Base-by-base conservation (phyloP, 768 basidiomycete genomes). In the Lanmaoa pseudosensibilis region DNA sequence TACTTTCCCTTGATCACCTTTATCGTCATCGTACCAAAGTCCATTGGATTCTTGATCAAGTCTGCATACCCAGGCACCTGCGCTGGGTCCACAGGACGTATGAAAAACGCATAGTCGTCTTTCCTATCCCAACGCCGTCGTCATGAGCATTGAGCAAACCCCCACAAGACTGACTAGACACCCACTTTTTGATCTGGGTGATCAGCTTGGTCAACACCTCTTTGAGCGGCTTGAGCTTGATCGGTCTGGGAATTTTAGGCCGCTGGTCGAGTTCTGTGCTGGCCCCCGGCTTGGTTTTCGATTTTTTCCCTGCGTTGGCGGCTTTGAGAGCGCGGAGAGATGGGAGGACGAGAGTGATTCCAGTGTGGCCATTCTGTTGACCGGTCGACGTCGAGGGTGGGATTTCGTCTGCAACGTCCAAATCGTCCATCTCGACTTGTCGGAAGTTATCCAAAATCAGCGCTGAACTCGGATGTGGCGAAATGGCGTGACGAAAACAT, bases 31-130 rank as follows among this genome's bases (percentile, higher is more conserved):
- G 94, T 95, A 0, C 90, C 90, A 54, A 98, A 78, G 65, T 98
- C 95, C 94, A 98, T 98, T 8, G 95, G 94, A 19, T 79, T 78
- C 63, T 88, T 86, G 48, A 98, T 83, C 46, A 86, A 74, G 76
- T 88, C 84, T 13, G 75, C 54, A 61, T 88, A 88, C 1, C 84
- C 84, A 12, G 84, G 79, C 0, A 90, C 84, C 59, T 81, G 78
- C 2, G 74, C 68, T 1, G 72, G 69, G 68, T 90, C 79, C 7
- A 92, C 90, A 2, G 90, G 89, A 37, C 71, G 65, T 52, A 91
- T 70, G 69, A 92, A 92, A 72, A 92, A 92, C 2, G 87, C 89
- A 77, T 92, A 92, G 71, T 90, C 88, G 67, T 92, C 90, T 70
- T 87, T 91, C 76, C 90, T 92, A 61, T 68, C 55, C 55, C 49